Base-by-base conservation (phyloP, 306 rosid genomes). In the Oxytropis ochrocephala region DNA sequence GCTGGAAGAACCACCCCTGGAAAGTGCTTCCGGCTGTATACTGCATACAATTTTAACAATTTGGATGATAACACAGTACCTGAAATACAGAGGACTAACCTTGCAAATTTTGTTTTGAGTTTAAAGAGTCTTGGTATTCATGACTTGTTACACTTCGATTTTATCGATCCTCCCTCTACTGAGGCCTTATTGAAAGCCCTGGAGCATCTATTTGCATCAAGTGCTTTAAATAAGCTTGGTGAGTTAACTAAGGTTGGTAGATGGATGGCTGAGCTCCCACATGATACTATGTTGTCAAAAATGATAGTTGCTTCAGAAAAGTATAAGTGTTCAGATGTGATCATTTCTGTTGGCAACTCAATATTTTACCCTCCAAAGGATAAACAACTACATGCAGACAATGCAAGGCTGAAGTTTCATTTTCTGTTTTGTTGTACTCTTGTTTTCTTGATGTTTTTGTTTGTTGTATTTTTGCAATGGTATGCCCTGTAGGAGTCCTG, bases 161-260 rank as follows among this genome's bases (percentile, higher is more conserved):
- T 89, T 72, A 92, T 92, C 96, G 97, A 92, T 75, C 97, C 93
- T 60, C 97, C 96, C 8, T 96, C 97, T 16, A 86, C 96, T 44
- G 91, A 91, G 78, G 94, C 97, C 53, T 80, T 92, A 61, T 79
- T 89, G 71, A 92, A 92, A 82, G 89, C 97, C 55, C 67, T 92
- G 76, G 96, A 92, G 79, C 74, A 87, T 74, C 87, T 92, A 13
- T 89, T 82, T 77, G 90, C 97, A 19, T 69, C 89, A 60, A 79
- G 89, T 79, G 97, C 97, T 5, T 68, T 92, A 27, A 92, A 92
- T 78, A 85, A 84, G 76, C 76, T 77, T 11, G 97, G 96, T 33
- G 95, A 92, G 80, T 70, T 89, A 80, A 92, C 97, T 44, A 92
- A 87, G 80, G 84, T 84, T 2, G 96, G 97, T 7, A 33, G 38